Evolutionary conservation across 768 basidiomycete genomes (phyloP).

Genomic region (Suillus sp.): DNA sequence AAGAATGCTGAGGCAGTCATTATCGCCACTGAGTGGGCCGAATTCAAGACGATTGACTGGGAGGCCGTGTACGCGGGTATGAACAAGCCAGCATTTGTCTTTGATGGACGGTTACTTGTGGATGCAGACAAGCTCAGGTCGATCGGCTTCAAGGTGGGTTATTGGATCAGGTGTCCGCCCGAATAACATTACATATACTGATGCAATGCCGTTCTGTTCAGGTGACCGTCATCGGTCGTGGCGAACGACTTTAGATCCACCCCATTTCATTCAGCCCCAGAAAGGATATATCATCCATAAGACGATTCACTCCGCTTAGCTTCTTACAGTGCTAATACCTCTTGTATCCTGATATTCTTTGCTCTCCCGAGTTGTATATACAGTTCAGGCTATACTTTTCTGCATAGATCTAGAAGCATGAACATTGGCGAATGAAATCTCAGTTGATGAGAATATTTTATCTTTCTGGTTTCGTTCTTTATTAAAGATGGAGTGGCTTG

Average conservation of each 20-base stretch:
- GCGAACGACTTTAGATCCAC: constrained; percentile 39
- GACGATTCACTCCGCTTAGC: constrained; percentile 2
- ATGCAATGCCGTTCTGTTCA: constrained; percentile 24
- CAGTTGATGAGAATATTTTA: too few species aligned
- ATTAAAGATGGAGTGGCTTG: neutral
- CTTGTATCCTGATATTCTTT: neutral
- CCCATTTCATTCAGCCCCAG: neutral
- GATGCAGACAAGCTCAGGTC: constrained; percentile 75
- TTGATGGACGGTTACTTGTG: constrained; percentile 89
- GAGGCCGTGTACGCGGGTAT: constrained; percentile 77
- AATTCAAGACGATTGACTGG: constrained; percentile 95
- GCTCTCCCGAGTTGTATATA: neutral
- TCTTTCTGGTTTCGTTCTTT: neutral
- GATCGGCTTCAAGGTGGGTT: constrained; percentile 85
- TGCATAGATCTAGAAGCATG: neutral
- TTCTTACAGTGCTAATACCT: constrained; percentile 1
- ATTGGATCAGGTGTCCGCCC: neutral
- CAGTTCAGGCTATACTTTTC: neutral
- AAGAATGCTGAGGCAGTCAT: constrained; percentile 89
- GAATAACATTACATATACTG: constrained; percentile 9
- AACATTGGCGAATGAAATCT: neutral
- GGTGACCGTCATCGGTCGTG: constrained; percentile 65
- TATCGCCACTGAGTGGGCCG: constrained; percentile 97
- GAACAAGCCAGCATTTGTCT: constrained; percentile 99
- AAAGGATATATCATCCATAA: constrained; percentile 16